phyloP scores from a whole-genome alignment of 768 basidiomycete genomes.

The Erythrobasidium yunnanense region DNA sequence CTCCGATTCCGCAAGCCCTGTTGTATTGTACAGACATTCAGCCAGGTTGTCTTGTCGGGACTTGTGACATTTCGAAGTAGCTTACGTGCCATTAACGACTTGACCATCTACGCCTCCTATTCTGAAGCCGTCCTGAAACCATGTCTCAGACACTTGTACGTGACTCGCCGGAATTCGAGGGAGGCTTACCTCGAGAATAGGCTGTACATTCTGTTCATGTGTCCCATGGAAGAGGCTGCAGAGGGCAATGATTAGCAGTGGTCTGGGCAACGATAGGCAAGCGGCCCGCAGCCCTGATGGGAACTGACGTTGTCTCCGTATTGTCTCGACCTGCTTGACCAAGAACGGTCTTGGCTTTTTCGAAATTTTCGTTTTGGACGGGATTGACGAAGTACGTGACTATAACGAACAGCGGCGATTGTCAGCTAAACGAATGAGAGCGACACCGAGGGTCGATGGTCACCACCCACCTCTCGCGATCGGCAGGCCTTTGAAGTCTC shows the following conservation, averaged over 20 bases:
- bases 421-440: neutral
- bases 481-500: neutral
- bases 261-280: too few species aligned
- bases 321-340: neutral
- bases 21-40: neutral
- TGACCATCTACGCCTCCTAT: neutral
- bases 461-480: too few species aligned
- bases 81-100: neutral
- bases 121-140: neutral
- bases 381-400: neutral
- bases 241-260: too few species aligned
- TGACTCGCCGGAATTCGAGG: too few species aligned
- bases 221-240: neutral
- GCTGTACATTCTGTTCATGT: neutral
- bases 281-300: too few species aligned
- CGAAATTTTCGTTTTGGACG: neutral
- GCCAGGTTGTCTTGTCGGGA: too few species aligned
- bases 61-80: too few species aligned
- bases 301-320: neutral
- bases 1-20: neutral
- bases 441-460: too few species aligned
- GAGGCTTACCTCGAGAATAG: neutral
- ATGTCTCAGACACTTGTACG: too few species aligned
- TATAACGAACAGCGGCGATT: too few species aligned
- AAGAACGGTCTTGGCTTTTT: neutral